These are phyloP conservation scores for Puccinia triticina DNA, from an alignment of 1,284 basidiomycete genomes.

Conservation along the genomic window DNA sequence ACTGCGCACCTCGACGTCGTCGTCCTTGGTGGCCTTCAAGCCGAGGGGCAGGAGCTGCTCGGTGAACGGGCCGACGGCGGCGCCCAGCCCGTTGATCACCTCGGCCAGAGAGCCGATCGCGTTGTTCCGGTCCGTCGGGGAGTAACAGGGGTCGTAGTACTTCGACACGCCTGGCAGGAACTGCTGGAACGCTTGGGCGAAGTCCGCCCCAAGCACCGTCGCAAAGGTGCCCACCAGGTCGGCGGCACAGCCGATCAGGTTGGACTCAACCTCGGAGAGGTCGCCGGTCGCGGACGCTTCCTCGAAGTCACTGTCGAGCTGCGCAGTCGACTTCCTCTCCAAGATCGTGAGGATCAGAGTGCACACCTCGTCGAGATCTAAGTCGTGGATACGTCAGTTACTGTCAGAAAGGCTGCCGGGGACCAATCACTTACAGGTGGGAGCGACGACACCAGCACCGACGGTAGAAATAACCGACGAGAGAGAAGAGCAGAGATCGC, in stretches of 20 bases:
- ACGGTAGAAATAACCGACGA: constrained; percentile 44
- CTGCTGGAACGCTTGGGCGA: constrained; percentile 77
- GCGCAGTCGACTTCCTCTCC: constrained; percentile 89
- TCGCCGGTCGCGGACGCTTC: constrained; percentile 73
- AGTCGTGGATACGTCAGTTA: constrained; percentile 41
- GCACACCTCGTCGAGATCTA: constrained; percentile 79
- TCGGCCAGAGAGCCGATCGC: constrained; percentile 93
- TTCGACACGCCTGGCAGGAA: constrained; percentile 89
- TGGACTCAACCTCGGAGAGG: constrained; percentile 94
- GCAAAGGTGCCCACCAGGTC: constrained; percentile 93
- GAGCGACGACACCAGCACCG: constrained; percentile 50
- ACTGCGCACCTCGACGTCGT: constrained; percentile 87
- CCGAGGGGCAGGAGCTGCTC: constrained; percentile 77
- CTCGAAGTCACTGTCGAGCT: constrained; percentile 93
- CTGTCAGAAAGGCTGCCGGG: constrained; percentile 28
- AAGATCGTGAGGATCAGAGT: constrained; percentile 79
- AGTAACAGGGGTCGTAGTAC: constrained; percentile 71
- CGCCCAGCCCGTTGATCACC: constrained; percentile 90
- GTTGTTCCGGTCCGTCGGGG: constrained; percentile 86
- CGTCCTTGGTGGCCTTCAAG: constrained; percentile 78
- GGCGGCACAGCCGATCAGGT: constrained; percentile 88
- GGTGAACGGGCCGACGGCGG: constrained; percentile 81
- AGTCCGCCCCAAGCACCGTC: constrained; percentile 79
- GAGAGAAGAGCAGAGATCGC: constrained; percentile 46
- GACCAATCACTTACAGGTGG: constrained; percentile 21